Conservation (phyloP, 2,329 filamentous ascomycete genomes). For the Calonectria montana region DNA sequence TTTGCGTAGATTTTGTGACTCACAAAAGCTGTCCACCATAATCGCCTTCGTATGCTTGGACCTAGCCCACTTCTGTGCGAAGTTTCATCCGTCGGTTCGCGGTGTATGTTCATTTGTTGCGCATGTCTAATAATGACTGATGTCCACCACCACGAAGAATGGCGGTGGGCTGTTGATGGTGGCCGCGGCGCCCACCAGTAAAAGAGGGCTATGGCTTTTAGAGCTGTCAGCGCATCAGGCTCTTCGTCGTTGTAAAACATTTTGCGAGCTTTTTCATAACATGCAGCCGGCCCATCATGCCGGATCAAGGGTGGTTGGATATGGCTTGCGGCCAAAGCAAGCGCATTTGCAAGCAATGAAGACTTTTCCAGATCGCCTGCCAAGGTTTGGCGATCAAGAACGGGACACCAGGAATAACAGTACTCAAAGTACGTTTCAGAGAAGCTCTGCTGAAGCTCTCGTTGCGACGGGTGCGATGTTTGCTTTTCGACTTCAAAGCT, state of each 20-base stretch:
- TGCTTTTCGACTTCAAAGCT: constrained; percentile 37
- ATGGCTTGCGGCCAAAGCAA: constrained; percentile 54
- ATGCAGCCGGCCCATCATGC: constrained; percentile 50
- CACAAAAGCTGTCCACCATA: constrained; percentile 39
- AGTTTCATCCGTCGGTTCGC: constrained; percentile 46
- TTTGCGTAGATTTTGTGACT: background rate
- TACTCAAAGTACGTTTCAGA: constrained; percentile 56
- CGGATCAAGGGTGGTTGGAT: constrained; percentile 55
- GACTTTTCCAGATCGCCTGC: constrained; percentile 46
- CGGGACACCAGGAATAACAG: constrained; percentile 56
- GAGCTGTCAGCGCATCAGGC: constrained; percentile 47
- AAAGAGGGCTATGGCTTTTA: constrained; percentile 53
- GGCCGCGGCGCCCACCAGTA: constrained; percentile 58
- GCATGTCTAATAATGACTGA: constrained; percentile 55
- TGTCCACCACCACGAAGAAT: constrained; percentile 60
- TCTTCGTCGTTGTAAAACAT: constrained; percentile 56
- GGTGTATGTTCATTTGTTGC: constrained; percentile 57
- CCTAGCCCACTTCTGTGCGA: constrained; percentile 28
- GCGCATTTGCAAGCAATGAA: constrained; percentile 50
- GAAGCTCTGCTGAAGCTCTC: constrained; percentile 52
- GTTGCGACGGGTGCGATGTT: constrained; percentile 29
- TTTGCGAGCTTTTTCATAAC: constrained; percentile 53
- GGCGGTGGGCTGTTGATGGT: constrained; percentile 51
- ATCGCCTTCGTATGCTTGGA: constrained; percentile 24
- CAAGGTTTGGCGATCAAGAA: constrained; percentile 49